A percentile compares a stretch with the other conserved stretches of the same genome.
Conservation (phyloP, 2,329 filamentous ascomycete genomes). For the Cercospora sojina region DNA sequence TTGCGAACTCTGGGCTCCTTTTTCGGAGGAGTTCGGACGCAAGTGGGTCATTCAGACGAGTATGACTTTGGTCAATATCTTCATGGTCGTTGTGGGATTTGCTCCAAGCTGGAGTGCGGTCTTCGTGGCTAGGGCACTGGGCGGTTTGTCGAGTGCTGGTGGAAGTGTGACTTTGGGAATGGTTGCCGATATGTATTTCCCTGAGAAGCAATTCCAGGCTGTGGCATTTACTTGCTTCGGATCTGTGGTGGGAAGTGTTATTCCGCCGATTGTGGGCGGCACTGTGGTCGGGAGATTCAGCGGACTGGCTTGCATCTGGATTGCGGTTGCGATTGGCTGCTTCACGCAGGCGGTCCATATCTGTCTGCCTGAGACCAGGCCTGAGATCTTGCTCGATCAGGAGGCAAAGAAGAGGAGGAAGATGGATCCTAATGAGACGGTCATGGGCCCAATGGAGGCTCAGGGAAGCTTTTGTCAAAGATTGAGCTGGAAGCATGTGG, state of each 20-base stretch:
- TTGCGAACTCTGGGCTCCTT: conserved; percentile 84
- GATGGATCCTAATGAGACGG: conserved; percentile 47
- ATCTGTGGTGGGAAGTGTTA: conserved; percentile 36
- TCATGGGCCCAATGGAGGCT: conserved; percentile 74
- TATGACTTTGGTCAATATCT: conserved; percentile 74
- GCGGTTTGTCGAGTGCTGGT: conserved; percentile 57
- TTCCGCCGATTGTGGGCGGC: conserved; percentile 37
- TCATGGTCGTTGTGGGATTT: conserved; percentile 60
- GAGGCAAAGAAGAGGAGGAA: conserved; percentile 71
- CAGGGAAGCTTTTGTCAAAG: conserved; percentile 37
- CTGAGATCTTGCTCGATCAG: conserved; percentile 71
- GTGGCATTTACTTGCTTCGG: conserved; percentile 54
- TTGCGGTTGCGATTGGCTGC: conserved; percentile 75
- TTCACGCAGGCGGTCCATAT: conserved; percentile 60
- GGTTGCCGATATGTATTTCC: conserved; percentile 62
- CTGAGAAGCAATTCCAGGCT: conserved; percentile 58
- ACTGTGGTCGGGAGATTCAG: conserved; percentile 45
- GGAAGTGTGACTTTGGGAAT: conserved; percentile 65
- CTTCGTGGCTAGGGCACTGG: conserved; percentile 47
- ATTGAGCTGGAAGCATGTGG: conserved; percentile 43
- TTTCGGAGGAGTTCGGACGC: conserved; percentile 79
- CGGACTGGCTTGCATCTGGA: conserved; percentile 82
- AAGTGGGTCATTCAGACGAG: conserved; percentile 72
- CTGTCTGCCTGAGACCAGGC: conserved; percentile 68
- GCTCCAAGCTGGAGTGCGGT: conserved; percentile 45